Evolutionary conservation across 352 stramenopile genomes (phyloP), one percentile per base, ranked within the genome.

Genomic region (Elongisporangium anandrum): DNA sequence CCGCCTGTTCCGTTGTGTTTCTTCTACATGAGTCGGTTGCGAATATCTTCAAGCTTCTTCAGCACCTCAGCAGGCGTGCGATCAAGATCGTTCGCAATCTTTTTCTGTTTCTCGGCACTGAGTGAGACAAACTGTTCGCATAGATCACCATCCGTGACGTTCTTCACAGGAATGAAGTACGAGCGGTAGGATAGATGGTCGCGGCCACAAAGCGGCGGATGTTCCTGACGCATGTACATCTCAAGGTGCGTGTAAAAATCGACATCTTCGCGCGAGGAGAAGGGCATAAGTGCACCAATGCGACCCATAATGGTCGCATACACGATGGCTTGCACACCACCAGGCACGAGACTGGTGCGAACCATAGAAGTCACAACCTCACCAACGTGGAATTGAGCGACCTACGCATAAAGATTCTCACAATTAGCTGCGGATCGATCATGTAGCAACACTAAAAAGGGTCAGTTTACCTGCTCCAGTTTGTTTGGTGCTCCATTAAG

Each of bases 161-260:
- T 97, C 79, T 99, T 99, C 26, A 99, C 94, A 5, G 98, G 98
- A 29, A 97, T 92, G 74, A 98, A 99, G 68, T 98, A 99, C 63
- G 94, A 99, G 16, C 98, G 87, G 75, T 98, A 99, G 21, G 93
- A 96, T 48, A 98, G 73, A 63, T 99, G 97, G 70, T 99, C 98
- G 50, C 97, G 88, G 8, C 96, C 96, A 52, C 90, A 92, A 4
- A 98, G 81, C n/a, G 94, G 97, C 9, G 92, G 88, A 52, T 89
- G 77, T 58, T 97, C 86, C 64, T 95, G 86, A 6, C 86, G 85
- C 86, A 96, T 95, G 69, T 95, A 96, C 81, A 98, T 98, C 75
- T 99, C 97, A 45, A 99, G 75, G 72, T 99, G 90, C 50, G 88
- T 98, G 79, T 98, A 99, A 75, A 99, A 99, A 56, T 99, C 95